phyloP scores from a whole-genome alignment of 345 rosid species.

The Turritis glabra region DNA sequence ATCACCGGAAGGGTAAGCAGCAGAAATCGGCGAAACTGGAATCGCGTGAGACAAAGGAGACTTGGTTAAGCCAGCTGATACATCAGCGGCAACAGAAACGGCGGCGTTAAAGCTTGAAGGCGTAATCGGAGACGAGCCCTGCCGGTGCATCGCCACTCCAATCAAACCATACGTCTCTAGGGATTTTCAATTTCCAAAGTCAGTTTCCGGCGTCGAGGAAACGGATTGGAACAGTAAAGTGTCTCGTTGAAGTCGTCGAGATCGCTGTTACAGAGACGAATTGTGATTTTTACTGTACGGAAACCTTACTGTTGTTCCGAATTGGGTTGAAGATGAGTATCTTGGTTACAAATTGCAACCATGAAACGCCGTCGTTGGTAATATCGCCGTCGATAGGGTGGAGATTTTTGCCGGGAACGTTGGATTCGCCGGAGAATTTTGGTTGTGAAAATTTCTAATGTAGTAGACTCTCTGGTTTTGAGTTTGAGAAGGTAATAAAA shows the following conservation, averaged over 20 bases:
- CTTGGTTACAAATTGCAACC: not conserved
- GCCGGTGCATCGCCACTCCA: constrained; percentile 38
- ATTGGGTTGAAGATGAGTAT: constrained; percentile 5
- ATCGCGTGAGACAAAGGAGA: constrained; percentile 19
- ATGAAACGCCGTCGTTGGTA: not conserved
- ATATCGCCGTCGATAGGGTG: constrained; percentile 6
- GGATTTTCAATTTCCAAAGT: not conserved
- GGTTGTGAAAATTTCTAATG: not conserved
- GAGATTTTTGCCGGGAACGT: constrained; percentile 1
- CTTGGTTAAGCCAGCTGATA: constrained; percentile 1
- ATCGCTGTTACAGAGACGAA: constrained; percentile 22
- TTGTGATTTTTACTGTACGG: constrained; percentile 23
- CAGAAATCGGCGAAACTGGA: constrained; percentile 45
- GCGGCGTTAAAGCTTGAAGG: constrained; percentile 27
- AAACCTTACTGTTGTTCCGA: not conserved
- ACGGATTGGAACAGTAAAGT: not conserved
- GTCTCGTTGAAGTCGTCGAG: constrained; percentile 22
- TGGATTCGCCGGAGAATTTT: constrained; percentile 32
- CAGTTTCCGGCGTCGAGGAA: not conserved
- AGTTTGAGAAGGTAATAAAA: constrained; percentile 19
- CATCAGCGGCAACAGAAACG: constrained; percentile 14
- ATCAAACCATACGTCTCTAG: constrained; percentile 34
- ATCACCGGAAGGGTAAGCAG: constrained; percentile 42
- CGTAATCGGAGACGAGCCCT: constrained; percentile 37
- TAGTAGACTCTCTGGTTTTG: not conserved